Percentiles rank a stretch among this genome's conserved stretches.
Conservation (phyloP, 78 protist genomes). For the Neovahlkampfia damariscottae region DNA sequence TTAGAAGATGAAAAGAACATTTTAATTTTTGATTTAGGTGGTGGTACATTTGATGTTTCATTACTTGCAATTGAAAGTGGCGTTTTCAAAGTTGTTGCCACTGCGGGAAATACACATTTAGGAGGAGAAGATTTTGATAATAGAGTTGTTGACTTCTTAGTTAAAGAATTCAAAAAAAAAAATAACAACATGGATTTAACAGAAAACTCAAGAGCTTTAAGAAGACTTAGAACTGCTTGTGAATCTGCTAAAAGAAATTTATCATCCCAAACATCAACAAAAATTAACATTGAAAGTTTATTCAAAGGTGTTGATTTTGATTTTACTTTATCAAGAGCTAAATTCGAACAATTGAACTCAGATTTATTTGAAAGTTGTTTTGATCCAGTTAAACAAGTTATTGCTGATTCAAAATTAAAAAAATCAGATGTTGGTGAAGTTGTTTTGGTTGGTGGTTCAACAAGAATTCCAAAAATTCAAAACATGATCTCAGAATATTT, state of each 20-base stretch:
- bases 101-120: constrained; percentile 75
- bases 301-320: constrained; percentile 53
- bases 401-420: constrained; percentile 73
- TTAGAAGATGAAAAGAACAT: constrained; percentile 27
- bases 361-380: constrained; percentile 82
- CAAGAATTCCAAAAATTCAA: constrained; percentile 88
- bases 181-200: constrained; percentile 53
- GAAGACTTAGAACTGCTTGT: constrained; percentile 75
- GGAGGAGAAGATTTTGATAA: constrained; percentile 80
- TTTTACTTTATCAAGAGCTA: constrained; percentile 89
- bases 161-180: constrained; percentile 59
- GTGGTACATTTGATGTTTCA: constrained; percentile 74
- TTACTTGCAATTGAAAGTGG: constrained; percentile 74
- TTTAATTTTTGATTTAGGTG: constrained; percentile 66
- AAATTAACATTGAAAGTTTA: constrained; percentile 52
- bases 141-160: constrained; percentile 17
- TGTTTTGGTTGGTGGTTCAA: constrained; percentile 97
- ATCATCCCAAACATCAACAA: constrained; percentile 29
- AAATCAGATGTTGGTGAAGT: constrained; percentile 69
- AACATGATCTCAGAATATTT: constrained; percentile 77
- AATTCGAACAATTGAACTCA: constrained; percentile 86
- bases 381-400: constrained; percentile 81
- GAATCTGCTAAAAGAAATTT: constrained; percentile 69
- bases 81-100: constrained; percentile 88
- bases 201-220: constrained; percentile 54